A percentile compares a stretch with the other conserved stretches of the same genome.
Evolutionary conservation across 208 protist species (phyloP).

Genomic region (Trypanosoma theileri): DNA sequence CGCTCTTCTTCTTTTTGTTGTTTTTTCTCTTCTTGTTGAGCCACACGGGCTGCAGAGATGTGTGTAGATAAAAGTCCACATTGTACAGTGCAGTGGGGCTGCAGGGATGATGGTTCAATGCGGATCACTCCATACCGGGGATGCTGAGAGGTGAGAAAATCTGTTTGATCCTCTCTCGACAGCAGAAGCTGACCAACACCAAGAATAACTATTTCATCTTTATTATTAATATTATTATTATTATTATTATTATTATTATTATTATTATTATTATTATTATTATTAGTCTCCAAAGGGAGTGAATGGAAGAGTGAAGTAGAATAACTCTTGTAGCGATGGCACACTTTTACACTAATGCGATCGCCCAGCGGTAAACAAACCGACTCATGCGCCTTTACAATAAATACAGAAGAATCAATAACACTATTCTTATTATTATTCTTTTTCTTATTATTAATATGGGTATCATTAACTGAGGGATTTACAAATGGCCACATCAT

Average conservation of each 20-base stretch:
- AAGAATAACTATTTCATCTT: conserved; percentile 2
- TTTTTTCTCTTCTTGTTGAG: neutral
- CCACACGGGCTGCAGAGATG: neutral
- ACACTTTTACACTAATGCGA: conserved; percentile 8
- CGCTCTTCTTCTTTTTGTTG: neutral
- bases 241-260: neutral
- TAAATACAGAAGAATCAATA: too few relatives aligned
- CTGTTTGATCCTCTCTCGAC: conserved; percentile 1
- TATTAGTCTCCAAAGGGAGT: neutral
- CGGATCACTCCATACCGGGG: neutral
- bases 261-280: neutral
- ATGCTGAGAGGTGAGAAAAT: neutral
- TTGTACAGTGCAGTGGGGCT: neutral
- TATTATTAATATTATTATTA: neutral
- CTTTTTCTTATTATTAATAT: neutral
- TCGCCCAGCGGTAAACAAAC: conserved; percentile 20
- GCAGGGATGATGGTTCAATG: neutral
- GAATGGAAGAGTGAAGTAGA: neutral
- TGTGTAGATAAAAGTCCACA: conserved; percentile 11
- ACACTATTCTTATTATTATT: neutral
- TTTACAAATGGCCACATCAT: neutral
- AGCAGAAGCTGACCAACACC: conserved; percentile 19
- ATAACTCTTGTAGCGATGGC: neutral
- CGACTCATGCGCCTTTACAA: neutral
- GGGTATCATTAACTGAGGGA: neutral